Base-by-base conservation (phyloP, 163 green algal genomes). In the Prototheca cutis region DNA sequence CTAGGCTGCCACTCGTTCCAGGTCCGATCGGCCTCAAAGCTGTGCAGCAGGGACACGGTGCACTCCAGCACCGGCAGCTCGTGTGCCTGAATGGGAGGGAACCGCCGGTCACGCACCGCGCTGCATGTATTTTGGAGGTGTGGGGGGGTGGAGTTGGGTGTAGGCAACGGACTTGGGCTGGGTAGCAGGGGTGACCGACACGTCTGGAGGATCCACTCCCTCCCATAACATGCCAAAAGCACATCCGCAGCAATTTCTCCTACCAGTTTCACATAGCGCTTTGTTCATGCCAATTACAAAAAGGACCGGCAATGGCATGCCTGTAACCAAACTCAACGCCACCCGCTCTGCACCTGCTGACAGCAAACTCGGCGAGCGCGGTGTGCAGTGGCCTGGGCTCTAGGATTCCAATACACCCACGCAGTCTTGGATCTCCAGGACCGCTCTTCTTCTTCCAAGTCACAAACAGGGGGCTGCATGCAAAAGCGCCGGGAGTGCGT, bases 341-440 rank as follows among this genome's bases (percentile, higher is more conserved):
- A 6, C 56, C 30, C 24, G 6, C 54, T 15, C 33, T 25, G 4
- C 28, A 84, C 76, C 76, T 82, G 4, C 67, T 87, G 2, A 76
- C 32, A 6, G 87, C 76, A 56, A 95, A 95, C 40, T 95, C 86
- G 0, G 65, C 65, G 18, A 95, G 64, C 4, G 80, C 82, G 0
- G 40, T 65, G 48, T 82, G 69, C 28, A 95, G 62, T 19, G 61
- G 63, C 17, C 77, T 61, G 0, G 87, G 71, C 61, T 92, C 81
- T 24, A 95, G 67, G 1, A 84, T 93, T 17, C 87, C 87, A 28
- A 95, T 94, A 66, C 87, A 95, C 30, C 87, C 87, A 2, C 87
- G 73, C 49, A 95, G 67, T 17, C 72, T 57, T 2, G 55, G 34
- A 15, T 67, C 57, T 13, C 67, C 64, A 18, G 56, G 27, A 27